Conservation (phyloP, 228 moss, liverwort and hornwort species). For the Sphagnum fallax region DNA sequence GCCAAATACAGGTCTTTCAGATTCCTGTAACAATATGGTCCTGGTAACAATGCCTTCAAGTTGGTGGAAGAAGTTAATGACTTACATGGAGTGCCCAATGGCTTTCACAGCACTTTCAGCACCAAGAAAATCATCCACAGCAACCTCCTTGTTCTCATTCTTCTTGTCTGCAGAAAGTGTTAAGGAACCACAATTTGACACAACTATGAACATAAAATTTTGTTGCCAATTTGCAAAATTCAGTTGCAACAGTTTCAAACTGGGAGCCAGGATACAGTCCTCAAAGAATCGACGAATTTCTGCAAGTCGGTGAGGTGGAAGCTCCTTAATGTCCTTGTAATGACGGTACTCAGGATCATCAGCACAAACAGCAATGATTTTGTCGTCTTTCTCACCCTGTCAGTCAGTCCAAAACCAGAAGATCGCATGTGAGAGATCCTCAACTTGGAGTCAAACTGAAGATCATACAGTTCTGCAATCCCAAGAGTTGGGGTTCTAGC, state of each 20-base stretch:
- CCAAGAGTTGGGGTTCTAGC: too few species aligned
- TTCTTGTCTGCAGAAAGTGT: slow-evolving; percentile 62
- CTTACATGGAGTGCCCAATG: slow-evolving; percentile 74
- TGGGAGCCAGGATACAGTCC: slow-evolving; percentile 44
- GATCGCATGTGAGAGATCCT: too few species aligned
- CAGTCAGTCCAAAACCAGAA: too few species aligned
- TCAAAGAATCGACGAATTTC: slow-evolving; percentile 95
- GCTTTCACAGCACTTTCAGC: slow-evolving; percentile 77
- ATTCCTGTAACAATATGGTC: neutral
- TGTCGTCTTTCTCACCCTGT: slow-evolving; percentile 92
- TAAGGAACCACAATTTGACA: neutral
- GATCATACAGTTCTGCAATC: too few species aligned
- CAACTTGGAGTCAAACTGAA: too few species aligned
- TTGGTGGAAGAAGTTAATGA: neutral
- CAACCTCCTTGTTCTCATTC: slow-evolving; percentile 94
- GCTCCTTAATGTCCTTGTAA: slow-evolving; percentile 73
- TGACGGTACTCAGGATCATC: slow-evolving; percentile 84
- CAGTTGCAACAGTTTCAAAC: neutral
- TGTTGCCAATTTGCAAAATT: neutral
- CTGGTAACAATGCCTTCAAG: neutral
- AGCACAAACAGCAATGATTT: slow-evolving; percentile 82
- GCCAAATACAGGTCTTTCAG: neutral
- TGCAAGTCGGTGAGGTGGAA: slow-evolving; percentile 72
- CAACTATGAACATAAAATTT: neutral
- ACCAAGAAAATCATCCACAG: slow-evolving; percentile 80